A percentile compares a stretch with the other conserved stretches of the same genome.
Conservation (phyloP, 2,329 filamentous ascomycete species). For the Beauveria pseudobassiana region DNA sequence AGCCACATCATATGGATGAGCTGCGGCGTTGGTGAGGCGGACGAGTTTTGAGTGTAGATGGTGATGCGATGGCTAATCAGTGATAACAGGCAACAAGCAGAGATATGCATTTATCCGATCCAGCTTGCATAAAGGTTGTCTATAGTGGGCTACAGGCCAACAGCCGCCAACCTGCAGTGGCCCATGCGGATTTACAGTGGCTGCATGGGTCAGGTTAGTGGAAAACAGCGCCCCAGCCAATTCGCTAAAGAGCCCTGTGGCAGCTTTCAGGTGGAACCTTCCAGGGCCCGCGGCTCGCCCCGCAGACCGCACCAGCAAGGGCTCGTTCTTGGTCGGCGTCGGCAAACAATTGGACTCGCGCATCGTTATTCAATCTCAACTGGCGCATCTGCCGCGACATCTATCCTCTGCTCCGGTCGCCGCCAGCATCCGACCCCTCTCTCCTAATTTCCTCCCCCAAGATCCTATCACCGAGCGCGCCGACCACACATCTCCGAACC, state of each 20-base stretch:
- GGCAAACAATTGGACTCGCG: background rate
- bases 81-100: background rate
- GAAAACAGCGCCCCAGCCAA: background rate
- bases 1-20: background rate
- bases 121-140: background rate
- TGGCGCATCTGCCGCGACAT: background rate
- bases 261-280: conserved; percentile 2
- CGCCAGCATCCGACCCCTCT: background rate
- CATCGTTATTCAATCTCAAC: background rate
- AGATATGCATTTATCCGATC: conserved; percentile 5
- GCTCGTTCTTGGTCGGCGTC: background rate
- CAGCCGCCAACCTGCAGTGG: background rate
- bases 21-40: background rate
- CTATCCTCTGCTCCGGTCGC: background rate
- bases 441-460: too few relatives aligned
- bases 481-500: background rate
- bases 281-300: conserved; percentile 9
- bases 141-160: too few relatives aligned
- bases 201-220: conserved; percentile 3
- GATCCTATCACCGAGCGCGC: background rate
- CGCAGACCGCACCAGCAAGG: conserved; percentile 1
- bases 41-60: too few relatives aligned
- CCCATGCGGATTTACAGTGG: background rate
- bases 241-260: background rate
- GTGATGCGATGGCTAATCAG: background rate